Evolutionary conservation across 805 yeast genomes (phyloP).

Genomic region (Millerozyma miso): DNA sequence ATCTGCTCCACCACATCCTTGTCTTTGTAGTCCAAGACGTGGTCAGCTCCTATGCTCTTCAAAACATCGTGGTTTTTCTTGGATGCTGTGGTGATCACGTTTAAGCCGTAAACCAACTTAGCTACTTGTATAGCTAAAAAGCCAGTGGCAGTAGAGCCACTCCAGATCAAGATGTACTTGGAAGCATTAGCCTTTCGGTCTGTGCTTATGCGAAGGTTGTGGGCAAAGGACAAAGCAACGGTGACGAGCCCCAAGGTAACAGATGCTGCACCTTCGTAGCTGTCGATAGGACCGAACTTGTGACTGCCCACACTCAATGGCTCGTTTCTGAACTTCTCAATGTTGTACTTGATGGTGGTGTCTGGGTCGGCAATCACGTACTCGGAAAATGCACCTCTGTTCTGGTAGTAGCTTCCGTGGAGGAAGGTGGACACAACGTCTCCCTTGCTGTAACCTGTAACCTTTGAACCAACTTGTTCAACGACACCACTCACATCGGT

Average conservation of each 20-base stretch:
- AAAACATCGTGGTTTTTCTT: conserved; percentile 20
- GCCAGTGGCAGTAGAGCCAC: conserved; percentile 35
- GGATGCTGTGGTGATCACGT: conserved; percentile 27
- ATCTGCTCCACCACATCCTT: conserved; percentile 20
- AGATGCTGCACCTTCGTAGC: conserved; percentile 65
- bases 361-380: conserved; percentile 40
- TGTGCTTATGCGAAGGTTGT: conserved; percentile 24
- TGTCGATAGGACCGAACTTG: conserved; percentile 35
- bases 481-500: conserved; percentile 60
- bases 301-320: conserved; percentile 17
- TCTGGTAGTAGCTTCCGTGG: conserved; percentile 47
- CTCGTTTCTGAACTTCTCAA: conserved; percentile 7
- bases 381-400: conserved; percentile 59
- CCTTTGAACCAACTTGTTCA: conserved; percentile 47
- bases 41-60: conserved; percentile 26
- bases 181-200: conserved; percentile 11
- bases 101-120: conserved; percentile 24
- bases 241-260: conserved; percentile 52
- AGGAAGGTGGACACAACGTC: conserved; percentile 53
- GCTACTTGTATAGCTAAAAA: conserved; percentile 30
- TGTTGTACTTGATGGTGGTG: conserved; percentile 28
- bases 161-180: conserved; percentile 28
- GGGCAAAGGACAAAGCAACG: conserved; percentile 36
- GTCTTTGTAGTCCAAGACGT: conserved; percentile 25
- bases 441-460: conserved; percentile 39